Evolutionary conservation across 768 basidiomycete species (phyloP).

Genomic region (Pluteus cervinus): DNA sequence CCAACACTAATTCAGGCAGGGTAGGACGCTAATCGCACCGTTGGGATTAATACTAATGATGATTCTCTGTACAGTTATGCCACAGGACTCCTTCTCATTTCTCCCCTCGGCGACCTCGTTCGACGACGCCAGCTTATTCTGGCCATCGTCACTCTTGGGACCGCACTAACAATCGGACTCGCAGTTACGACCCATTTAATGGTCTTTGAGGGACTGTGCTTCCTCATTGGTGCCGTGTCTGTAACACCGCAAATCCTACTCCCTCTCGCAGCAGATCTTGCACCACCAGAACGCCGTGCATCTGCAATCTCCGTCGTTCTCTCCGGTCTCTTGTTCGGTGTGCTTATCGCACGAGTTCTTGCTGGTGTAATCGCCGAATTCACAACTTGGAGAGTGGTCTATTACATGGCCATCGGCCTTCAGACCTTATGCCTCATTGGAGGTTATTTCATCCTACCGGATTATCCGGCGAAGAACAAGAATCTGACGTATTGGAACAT

Average conservation of each 20-base stretch:
- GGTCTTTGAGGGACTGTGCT: constrained; percentile 63
- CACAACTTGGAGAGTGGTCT: constrained; percentile 66
- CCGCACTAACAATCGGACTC: constrained; percentile 63
- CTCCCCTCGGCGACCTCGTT: constrained; percentile 80
- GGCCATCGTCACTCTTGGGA: constrained; percentile 44
- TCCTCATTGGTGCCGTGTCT: constrained; percentile 64
- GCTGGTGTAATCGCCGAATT: constrained; percentile 74
- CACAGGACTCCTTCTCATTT: constrained; percentile 64
- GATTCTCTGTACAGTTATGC: constrained; percentile 46
- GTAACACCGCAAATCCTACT: constrained; percentile 78
- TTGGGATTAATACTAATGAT: constrained; percentile 2
- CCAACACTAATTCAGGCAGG: constrained; percentile 67
- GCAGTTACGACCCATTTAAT: constrained; percentile 52
- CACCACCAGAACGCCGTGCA: constrained; percentile 65
- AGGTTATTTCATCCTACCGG: constrained; percentile 66
- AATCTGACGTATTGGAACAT: constrained; percentile 63
- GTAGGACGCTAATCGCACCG: constrained; percentile 23
- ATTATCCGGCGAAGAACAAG: constrained; percentile 74
- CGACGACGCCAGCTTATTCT: constrained; percentile 70
- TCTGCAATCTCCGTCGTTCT: constrained; percentile 72
- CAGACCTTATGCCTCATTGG: constrained; percentile 54
- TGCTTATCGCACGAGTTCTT: constrained; percentile 70
- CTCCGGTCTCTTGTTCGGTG: constrained; percentile 61
- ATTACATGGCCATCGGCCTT: constrained; percentile 70
- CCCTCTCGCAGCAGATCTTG: constrained; percentile 75